Conservation (phyloP, 331 rosid genomes). For the Pyrus hybrid region DNA sequence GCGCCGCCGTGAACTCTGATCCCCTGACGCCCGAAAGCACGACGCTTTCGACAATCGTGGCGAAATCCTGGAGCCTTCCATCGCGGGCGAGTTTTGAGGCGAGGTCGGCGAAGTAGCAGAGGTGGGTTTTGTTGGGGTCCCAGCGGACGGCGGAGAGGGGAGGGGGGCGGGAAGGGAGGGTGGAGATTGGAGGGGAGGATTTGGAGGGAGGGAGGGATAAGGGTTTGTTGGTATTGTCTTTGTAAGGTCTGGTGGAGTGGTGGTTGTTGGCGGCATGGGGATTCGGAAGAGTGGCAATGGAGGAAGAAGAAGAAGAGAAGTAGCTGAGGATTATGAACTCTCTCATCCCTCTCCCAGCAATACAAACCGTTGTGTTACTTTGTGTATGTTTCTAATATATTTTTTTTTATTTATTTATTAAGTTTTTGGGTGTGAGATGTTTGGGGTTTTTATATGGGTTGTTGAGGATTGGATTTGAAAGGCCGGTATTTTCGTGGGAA, state of each 20-base stretch:
- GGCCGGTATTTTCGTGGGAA: constrained; percentile 14
- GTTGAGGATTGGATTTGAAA: constrained; percentile 29
- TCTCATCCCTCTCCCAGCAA: constrained; percentile 38
- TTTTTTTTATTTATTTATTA: background rate
- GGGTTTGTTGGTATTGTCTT: constrained; percentile 6
- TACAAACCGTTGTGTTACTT: constrained; percentile 34
- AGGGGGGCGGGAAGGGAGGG: constrained; percentile 27
- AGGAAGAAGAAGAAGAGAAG: constrained; percentile 30
- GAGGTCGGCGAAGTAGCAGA: constrained; percentile 30
- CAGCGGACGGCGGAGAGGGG: constrained; percentile 18
- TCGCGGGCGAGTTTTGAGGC: constrained; percentile 51
- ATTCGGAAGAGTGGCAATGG: constrained; percentile 34
- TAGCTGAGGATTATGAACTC: constrained; percentile 46
- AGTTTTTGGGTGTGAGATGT: background rate
- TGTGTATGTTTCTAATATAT: background rate
- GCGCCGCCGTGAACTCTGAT: constrained; percentile 28
- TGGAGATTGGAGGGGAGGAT: constrained; percentile 28
- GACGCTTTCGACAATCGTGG: constrained; percentile 34
- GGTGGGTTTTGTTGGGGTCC: constrained; percentile 27
- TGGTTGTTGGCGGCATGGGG: constrained; percentile 20
- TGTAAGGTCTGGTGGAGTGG: background rate
- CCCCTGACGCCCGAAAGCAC: constrained; percentile 37
- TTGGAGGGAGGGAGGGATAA: constrained; percentile 24
- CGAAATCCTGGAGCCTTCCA: constrained; percentile 39
- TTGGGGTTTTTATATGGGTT: constrained; percentile 4